Evolutionary conservation across 1,284 basidiomycete species (phyloP).

Genomic region (Peniophora sp.): DNA sequence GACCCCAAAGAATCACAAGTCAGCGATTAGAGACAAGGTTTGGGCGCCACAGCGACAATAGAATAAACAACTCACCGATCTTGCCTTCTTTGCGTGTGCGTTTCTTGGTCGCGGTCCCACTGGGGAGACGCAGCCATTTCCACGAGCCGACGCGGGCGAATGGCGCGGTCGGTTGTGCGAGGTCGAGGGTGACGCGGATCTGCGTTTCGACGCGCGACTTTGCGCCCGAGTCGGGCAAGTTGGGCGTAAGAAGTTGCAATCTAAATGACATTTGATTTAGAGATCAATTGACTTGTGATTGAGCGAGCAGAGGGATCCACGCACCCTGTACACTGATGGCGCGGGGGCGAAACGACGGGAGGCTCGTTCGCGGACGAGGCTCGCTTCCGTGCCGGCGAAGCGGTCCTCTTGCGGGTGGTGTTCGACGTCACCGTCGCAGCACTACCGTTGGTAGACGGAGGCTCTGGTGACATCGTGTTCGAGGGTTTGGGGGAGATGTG

Average conservation of each 20-base stretch:
- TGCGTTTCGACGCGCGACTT: conserved; percentile 94
- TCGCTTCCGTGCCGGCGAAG: conserved; percentile 40
- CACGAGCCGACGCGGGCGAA: conserved; percentile 75
- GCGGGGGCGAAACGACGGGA: conserved; percentile 58
- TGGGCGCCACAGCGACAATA: neutral
- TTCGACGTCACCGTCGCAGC: conserved; percentile 25
- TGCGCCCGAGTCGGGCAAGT: conserved; percentile 77
- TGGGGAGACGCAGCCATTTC: conserved; percentile 76
- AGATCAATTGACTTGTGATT: conserved; percentile 5
- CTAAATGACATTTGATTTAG: conserved; percentile 29
- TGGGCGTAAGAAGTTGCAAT: conserved; percentile 74
- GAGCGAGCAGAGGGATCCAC: conserved; percentile 19
- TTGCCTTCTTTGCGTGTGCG: conserved; percentile 81
- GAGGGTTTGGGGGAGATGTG: conserved; percentile 11
- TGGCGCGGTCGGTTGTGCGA: conserved; percentile 57
- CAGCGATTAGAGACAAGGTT: conserved; percentile 8
- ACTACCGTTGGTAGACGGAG: neutral
- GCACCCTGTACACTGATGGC: conserved; percentile 68
- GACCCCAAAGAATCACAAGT: conserved; percentile 6
- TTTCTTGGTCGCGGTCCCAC: conserved; percentile 75
- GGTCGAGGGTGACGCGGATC: conserved; percentile 72
- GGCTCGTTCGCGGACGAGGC: conserved; percentile 35
- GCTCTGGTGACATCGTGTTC: neutral
- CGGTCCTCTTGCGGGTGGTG: conserved; percentile 35
- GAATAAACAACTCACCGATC: conserved; percentile 44